Evolutionary conservation across 2,329 filamentous ascomycete genomes (phyloP).

Genomic region (Colletotrichum euphorbiae): DNA sequence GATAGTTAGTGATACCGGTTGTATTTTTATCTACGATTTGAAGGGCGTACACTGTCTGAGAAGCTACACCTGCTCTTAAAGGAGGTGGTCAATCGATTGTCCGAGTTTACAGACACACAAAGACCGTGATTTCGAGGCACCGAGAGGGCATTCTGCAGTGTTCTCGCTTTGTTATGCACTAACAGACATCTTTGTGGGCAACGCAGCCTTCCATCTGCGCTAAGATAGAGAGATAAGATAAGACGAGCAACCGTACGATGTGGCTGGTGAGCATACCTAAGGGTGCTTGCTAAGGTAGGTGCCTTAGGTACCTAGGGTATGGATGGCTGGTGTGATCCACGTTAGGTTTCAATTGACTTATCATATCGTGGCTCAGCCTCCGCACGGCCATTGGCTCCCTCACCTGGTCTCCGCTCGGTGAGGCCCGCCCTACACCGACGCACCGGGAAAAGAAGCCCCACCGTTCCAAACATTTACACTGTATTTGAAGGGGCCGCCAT

Average conservation of each 20-base stretch:
- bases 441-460: neutral
- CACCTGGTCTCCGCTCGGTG: conserved; percentile 4
- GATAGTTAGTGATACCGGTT: no score
- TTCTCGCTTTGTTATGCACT: neutral
- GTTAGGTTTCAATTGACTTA: no score
- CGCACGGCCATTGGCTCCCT: neutral
- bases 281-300: no score
- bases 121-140: no score
- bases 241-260: neutral
- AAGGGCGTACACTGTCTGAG: no score
- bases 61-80: no score
- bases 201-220: conserved; percentile 11
- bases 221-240: conserved; percentile 11
- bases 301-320: no score
- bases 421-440: neutral
- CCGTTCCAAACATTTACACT: conserved; percentile 2
- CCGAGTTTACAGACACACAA: no score
- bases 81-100: no score
- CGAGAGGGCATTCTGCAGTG: no score
- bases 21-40: no score
- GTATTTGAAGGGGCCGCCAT: no score
- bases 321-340: neutral
- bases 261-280: conserved; percentile 7
- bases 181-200: conserved; percentile 10
- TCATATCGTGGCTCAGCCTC: neutral